These are phyloP conservation scores for Hypoxylon perforatum DNA, from an alignment of 495 filamentous ascomycete species.

Conservation along the genomic window DNA sequence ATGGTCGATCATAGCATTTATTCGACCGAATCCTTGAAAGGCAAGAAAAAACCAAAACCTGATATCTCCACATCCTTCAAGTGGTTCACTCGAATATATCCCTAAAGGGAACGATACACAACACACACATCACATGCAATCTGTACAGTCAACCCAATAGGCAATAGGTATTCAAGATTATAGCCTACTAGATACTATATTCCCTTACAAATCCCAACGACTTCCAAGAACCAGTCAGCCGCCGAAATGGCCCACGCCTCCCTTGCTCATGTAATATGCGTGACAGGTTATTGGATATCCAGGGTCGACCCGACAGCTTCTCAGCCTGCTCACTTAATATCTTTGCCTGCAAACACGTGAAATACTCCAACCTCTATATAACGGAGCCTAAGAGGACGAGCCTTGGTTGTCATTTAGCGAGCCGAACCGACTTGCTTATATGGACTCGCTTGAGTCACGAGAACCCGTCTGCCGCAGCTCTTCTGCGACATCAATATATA, in stretches of 20 bases:
- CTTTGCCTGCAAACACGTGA: slow-evolving; percentile 21
- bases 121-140: neutral
- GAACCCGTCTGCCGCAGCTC: slow-evolving; percentile 43
- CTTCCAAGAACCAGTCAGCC: slow-evolving; percentile 21
- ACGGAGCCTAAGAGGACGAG: slow-evolving; percentile 14
- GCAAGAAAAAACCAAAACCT: neutral
- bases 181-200: slow-evolving; percentile 13
- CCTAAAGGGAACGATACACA: slow-evolving; percentile 7
- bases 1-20: neutral
- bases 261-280: slow-evolving; percentile 24
- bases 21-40: slow-evolving; percentile 11
- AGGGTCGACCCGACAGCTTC: slow-evolving; percentile 17
- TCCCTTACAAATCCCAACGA: slow-evolving; percentile 5
- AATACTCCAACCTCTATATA: slow-evolving; percentile 42
- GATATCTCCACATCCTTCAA: slow-evolving; percentile 8
- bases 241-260: slow-evolving; percentile 35
- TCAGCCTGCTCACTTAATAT: slow-evolving; percentile 21
- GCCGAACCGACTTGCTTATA: slow-evolving; percentile 37
- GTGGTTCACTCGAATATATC: slow-evolving; percentile 3
- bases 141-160: no score
- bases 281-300: slow-evolving; percentile 19
- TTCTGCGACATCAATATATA: slow-evolving; percentile 47
- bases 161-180: slow-evolving; percentile 10
- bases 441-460: slow-evolving; percentile 43
- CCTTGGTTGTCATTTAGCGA: slow-evolving; percentile 40